Evolutionary conservation across 2,329 filamentous ascomycete genomes (phyloP), one percentile per base, ranked within the genome.

Genomic region (Talaromyces verruculosus): DNA sequence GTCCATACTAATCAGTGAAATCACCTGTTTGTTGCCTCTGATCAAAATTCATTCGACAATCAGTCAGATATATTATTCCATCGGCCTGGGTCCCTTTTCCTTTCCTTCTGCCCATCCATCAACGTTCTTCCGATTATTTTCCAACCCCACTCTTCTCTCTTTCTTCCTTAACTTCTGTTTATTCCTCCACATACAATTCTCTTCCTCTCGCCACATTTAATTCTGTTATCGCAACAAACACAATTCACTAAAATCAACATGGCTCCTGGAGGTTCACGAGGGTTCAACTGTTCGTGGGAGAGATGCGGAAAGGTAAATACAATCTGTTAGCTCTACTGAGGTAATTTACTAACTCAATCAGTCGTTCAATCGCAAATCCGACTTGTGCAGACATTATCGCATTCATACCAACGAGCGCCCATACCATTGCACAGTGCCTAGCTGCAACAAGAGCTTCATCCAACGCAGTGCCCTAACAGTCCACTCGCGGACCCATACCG

Each of bases 301-400:
- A 70, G 75, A 57, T 81, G 79, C 71, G 76, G 74, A 68, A 81
- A 81, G 78, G 79, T 81, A 74, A 64, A 72, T 61, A 47, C 47
- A 6, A 19, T 5, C 22, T 30, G 19, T 35, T 43, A 30, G 25
- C 10, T 60, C 49, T 49, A 19, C 17, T 33, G 35, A 64, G 30
- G 8, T 37, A 33, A 41, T 53, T 8, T 53, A 53, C 63, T 68
- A 62, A 66, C 62, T 60, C 15, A 6, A 11, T 58, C 69, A 82
- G 80, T 80, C 79, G 5, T 82, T 82, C 75, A 82, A 82, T 75
- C 79, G 80, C 73, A 82, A 82, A 67, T 82, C 80, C 25, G 80
- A 82, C 71, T 76, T 82, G 47, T 79, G 79, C 70, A 75, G 80
- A 67, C 80, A 82, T 69, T 80, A 78, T 70, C 78, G 80, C 65